Base-by-base conservation (phyloP, 2,329 filamentous ascomycete genomes). In the Penicillium olsonii region DNA sequence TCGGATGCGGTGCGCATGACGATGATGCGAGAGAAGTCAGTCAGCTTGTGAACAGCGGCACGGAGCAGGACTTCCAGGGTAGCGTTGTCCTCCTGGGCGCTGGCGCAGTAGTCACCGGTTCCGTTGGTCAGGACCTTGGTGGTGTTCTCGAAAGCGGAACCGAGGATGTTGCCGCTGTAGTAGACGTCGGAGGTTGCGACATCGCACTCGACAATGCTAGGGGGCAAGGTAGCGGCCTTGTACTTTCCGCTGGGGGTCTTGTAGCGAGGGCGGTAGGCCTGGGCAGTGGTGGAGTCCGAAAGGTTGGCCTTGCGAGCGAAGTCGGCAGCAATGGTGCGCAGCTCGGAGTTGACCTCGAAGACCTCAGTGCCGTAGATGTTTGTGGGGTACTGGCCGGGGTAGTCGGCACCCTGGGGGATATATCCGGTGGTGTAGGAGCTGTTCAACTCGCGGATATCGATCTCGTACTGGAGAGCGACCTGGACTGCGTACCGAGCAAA, bases 381-480 rank as follows among this genome's bases (percentile, higher is more conserved):
- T 37, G 63, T 67, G 0, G 85, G 85, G 54, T 85, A 85, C 38
- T 83, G 66, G 37, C 77, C 68, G 0, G 86, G 84, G 5, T 64
- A 57, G 19, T 75, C 66, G 18, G 78, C 75, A 14, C 85, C 87
- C 60, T 83, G 84, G 1, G 85, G 80, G 24, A 90, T 76, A 65
- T 90, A 90, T 5, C 87, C 86, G 0, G 85, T 87, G 1, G 78
- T 73, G 69, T 79, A 89, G 66, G 84, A 84, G 2, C 64, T 63
- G 0, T 86, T 84, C 27, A 88, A 80, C 53, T 89, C 86, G 27
- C 87, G 80, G 1, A 81, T 73, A 59, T 90, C 87, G 53, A 91
- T 82, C 68, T 91, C 87, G 56, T 90, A 88, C 67, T 91, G 87
- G 45, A 90, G 74, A 0, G 84, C 87, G 2, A 90, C 86, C 64